Evolutionary conservation across 768 basidiomycete species (phyloP).

Genomic region (Leccinum obscurum): DNA sequence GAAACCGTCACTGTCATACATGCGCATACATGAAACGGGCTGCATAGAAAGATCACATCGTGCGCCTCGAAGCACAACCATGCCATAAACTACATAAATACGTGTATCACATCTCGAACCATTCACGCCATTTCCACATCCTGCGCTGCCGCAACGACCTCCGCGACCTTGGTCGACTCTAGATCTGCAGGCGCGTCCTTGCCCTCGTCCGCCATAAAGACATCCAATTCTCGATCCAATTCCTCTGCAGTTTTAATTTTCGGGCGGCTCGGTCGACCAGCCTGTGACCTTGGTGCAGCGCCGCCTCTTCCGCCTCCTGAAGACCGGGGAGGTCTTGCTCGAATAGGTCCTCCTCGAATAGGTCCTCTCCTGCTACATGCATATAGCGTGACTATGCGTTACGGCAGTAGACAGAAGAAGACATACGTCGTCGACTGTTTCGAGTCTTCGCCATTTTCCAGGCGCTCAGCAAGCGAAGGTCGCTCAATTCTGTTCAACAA

Average conservation of each 20-base stretch:
- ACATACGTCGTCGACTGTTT: conserved; percentile 16
- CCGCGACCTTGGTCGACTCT: conserved; percentile 13
- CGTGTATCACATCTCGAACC: conserved; percentile 1
- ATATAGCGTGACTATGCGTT: conserved; percentile 1
- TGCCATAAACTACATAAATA: conserved; percentile 24
- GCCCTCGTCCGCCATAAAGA: conserved; percentile 70
- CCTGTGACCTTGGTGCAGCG: conserved; percentile 23
- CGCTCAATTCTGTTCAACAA: conserved; percentile 77
- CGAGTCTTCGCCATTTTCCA: conserved; percentile 46
- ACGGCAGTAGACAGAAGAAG: not conserved
- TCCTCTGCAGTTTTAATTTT: conserved; percentile 79
- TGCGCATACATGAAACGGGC: not conserved
- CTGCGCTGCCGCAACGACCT: conserved; percentile 23
- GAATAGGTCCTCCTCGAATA: conserved; percentile 54
- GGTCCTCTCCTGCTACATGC: conserved; percentile 44
- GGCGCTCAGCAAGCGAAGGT: conserved; percentile 65
- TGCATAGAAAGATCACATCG: conserved; percentile 1
- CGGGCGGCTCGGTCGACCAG: conserved; percentile 35
- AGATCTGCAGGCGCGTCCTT: conserved; percentile 24
- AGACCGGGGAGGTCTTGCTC: conserved; percentile 34
- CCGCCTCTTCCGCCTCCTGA: conserved; percentile 16
- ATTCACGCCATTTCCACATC: conserved; percentile 59
- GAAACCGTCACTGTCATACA: not conserved
- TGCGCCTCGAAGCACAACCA: conserved; percentile 1
- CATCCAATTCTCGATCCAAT: conserved; percentile 85